Base-by-base conservation (phyloP, 2,329 filamentous ascomycete genomes). In the Arthrinium phaeospermum region DNA sequence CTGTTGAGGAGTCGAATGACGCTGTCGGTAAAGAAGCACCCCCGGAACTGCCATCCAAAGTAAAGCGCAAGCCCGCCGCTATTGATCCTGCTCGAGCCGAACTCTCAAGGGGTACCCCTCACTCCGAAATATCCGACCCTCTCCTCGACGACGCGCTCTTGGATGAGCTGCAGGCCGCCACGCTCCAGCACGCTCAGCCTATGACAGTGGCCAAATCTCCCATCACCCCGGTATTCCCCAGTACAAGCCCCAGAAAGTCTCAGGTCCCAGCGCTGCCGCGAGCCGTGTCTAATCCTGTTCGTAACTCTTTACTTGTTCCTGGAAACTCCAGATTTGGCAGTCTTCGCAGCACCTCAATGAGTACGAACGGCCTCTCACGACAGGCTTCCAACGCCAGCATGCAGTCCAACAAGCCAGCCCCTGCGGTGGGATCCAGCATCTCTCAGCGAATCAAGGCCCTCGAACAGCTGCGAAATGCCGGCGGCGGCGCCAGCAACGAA, bases 371-470 rank as follows among this genome's bases (percentile, higher is more conserved):
- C 73, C 83, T 88, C 68, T 85, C 84, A 10, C 89, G 88, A 74
- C 88, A 90, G 76, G 82, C 85, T 44, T 81, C 79, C 64, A 45
- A 30, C 27, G 80, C 88, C 19, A 87, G 87, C 70, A 79, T 92
- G 69, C 84, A 87, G 67, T 85, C 89, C 75, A 96, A 94, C 78
- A 41, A 49, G 46, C 46, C 46, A 22, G 46, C 22, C 22, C 46
- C 46, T n/a, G 1, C 46, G 0, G 89, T 98, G 34, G 95, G 94
- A 10, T 95, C 93, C 12, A 95, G 94, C 76, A 98, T 99, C 73
- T 97, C 96, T 3, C 94, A 96, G 81, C 92, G 96, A 57, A 98
- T 98, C 81, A 97, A 98, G 82, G 95, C 95, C 8, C 86, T 99
- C 70, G 94, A 98, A 80, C 95, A 94, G 81, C 88, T 96, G 75